phyloP scores from a whole-genome alignment of 257 asterid species.

The Capsicum chinense region DNA sequence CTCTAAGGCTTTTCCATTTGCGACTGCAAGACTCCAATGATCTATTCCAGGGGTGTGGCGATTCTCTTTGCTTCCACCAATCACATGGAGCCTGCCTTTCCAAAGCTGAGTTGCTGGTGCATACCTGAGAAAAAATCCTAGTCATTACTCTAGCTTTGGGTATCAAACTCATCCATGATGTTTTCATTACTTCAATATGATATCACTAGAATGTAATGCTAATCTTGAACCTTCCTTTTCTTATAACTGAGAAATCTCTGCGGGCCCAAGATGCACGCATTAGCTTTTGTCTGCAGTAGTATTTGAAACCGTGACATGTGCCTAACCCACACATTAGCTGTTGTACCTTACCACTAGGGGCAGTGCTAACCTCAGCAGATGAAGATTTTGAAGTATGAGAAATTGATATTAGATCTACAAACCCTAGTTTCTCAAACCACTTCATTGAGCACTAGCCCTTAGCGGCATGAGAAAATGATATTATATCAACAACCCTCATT shows the following conservation, averaged over 20 bases:
- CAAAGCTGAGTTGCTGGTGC: constrained; percentile 85
- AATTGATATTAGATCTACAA: not conserved
- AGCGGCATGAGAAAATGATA: not conserved
- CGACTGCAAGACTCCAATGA: constrained; percentile 77
- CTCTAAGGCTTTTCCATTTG: constrained; percentile 67
- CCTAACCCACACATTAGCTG: not conserved
- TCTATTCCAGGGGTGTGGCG: constrained; percentile 72
- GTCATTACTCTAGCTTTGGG: not conserved
- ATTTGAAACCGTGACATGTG: not conserved
- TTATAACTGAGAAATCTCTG: not conserved
- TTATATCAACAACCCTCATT: not conserved
- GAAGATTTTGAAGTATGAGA: not conserved
- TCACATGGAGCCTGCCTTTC: constrained; percentile 80
- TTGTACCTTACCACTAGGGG: not conserved
- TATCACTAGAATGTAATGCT: not conserved
- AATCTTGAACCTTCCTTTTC: not conserved
- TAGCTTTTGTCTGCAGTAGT: not conserved
- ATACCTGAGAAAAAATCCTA: constrained; percentile 57
- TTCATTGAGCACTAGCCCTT: not conserved
- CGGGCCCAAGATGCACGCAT: no score
- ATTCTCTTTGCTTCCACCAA: constrained; percentile 86
- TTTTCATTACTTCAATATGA: not conserved
- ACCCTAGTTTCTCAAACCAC: not conserved
- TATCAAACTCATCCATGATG: constrained; percentile 3
- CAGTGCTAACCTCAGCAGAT: not conserved